Conservation (phyloP, 73 alveolate genomes). For the Uronychia binucleata region DNA sequence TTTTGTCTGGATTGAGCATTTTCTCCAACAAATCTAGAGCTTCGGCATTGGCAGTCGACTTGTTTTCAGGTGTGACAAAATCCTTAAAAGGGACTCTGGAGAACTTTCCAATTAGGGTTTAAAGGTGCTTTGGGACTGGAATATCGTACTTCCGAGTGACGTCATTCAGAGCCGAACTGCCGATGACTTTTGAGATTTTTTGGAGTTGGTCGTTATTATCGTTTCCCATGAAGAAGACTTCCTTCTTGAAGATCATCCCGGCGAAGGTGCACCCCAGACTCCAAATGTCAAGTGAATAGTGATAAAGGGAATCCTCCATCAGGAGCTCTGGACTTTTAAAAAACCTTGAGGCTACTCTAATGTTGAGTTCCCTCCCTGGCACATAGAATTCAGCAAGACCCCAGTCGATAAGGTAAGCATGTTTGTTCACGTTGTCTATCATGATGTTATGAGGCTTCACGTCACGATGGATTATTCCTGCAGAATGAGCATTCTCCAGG, state of each 20-base stretch:
- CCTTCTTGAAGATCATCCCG: slow-evolving; percentile 67
- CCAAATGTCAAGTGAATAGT: slow-evolving; percentile 76
- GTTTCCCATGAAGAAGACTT: slow-evolving; percentile 73
- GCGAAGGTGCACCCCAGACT: slow-evolving; percentile 68
- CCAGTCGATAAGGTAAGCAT: slow-evolving; percentile 50
- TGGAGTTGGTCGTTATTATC: slow-evolving; percentile 66
- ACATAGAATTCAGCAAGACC: slow-evolving; percentile 61
- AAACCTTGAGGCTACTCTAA: slow-evolving; percentile 72
- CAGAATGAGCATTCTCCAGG: slow-evolving; percentile 46
- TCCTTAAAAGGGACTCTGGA: no score
- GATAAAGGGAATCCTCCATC: slow-evolving; percentile 62
- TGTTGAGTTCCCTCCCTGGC: slow-evolving; percentile 48
- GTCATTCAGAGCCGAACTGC: no score
- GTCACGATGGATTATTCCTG: slow-evolving; percentile 60
- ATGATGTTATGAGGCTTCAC: slow-evolving; percentile 46
- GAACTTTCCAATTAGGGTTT: no score
- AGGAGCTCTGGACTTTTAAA: slow-evolving; percentile 70
- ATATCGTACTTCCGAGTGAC: no score
- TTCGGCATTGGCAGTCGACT: neutral
- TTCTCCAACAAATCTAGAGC: slow-evolving; percentile 64
- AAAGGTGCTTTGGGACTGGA: no score
- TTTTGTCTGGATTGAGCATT: slow-evolving; percentile 60
- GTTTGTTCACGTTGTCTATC: slow-evolving; percentile 24
- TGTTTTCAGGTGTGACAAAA: no score
- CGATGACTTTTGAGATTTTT: slow-evolving; percentile 65